phyloP scores from a whole-genome alignment of 1,139 yeast species.

The Protomyces inundatus region DNA sequence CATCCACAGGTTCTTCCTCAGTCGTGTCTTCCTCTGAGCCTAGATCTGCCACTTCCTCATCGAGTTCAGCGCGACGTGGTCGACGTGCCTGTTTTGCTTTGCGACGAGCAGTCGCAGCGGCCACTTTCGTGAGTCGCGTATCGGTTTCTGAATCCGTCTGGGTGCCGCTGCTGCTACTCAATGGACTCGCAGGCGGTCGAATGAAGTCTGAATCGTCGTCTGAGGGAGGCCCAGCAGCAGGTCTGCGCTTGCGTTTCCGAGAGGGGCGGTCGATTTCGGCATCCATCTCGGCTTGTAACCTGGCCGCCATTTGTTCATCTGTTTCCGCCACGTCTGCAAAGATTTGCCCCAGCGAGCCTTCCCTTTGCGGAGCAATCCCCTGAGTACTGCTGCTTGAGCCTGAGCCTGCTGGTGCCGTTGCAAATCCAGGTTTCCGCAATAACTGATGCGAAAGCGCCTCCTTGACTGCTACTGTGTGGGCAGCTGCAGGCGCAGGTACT shows the following conservation, averaged over 20 bases:
- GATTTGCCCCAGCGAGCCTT: neutral
- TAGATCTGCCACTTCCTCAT: neutral
- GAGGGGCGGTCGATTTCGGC: neutral
- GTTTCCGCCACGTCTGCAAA: slow-evolving; percentile 10
- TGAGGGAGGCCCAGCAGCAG: neutral
- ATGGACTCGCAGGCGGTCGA: neutral
- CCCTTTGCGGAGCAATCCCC: slow-evolving; percentile 27
- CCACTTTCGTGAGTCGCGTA: neutral
- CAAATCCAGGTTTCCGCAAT: slow-evolving; percentile 45
- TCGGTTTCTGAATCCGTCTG: neutral
- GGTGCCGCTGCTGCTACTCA: neutral
- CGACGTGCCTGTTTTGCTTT: neutral
- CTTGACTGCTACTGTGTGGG: neutral
- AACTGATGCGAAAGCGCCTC: slow-evolving; percentile 42
- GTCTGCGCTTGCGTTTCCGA: slow-evolving; percentile 13
- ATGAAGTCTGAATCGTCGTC: neutral
- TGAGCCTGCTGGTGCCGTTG: slow-evolving; percentile 29
- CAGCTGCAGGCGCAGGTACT: slow-evolving; percentile 7
- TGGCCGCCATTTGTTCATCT: slow-evolving; percentile 21
- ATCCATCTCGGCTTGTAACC: slow-evolving; percentile 10
- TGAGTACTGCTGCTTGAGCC: slow-evolving; percentile 23
- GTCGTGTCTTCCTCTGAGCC: slow-evolving; percentile 9
- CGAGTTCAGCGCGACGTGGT: neutral
- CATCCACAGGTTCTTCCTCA: slow-evolving; percentile 30
- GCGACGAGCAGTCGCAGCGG: neutral